phyloP scores from a whole-genome alignment of 164 flowering plant genomes.

The Litsea cubeba region DNA sequence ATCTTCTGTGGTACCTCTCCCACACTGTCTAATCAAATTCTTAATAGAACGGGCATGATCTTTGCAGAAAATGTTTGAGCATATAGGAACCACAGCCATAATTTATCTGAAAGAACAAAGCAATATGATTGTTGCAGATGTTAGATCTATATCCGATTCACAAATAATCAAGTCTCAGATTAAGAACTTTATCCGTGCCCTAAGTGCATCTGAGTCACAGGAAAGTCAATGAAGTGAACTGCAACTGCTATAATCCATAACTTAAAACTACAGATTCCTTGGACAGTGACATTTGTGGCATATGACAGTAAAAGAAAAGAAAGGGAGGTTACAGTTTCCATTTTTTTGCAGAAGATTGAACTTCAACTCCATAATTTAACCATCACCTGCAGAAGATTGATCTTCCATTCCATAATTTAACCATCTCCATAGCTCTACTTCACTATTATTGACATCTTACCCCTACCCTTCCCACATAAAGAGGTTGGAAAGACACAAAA shows the following conservation, averaged over 20 bases:
- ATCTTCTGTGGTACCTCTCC: slow-evolving; percentile 7
- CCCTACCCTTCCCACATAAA: too few relatives aligned
- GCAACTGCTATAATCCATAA: neutral
- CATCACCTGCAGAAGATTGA: too few relatives aligned
- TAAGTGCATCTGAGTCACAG: neutral
- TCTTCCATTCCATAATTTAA: too few relatives aligned
- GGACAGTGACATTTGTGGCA: neutral
- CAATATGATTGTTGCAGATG: slow-evolving; percentile 1
- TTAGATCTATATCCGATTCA: neutral
- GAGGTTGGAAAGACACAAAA: too few relatives aligned
- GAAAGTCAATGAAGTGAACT: neutral
- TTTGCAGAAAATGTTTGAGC: slow-evolving; percentile 26
- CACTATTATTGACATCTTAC: too few relatives aligned
- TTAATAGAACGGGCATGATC: slow-evolving; percentile 13
- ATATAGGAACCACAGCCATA: slow-evolving; percentile 38
- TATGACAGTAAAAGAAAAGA: neutral
- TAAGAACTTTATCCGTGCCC: neutral
- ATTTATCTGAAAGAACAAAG: slow-evolving; percentile 15
- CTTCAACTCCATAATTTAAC: too few relatives aligned
- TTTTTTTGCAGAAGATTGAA: neutral
- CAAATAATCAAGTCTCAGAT: neutral
- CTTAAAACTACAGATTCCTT: neutral
- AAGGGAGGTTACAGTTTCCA: neutral
- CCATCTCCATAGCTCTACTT: too few relatives aligned
- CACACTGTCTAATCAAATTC: slow-evolving; percentile 11